Evolutionary conservation across 1,284 basidiomycete genomes (phyloP).

Genomic region (Cryptococcus jaspeensis): DNA sequence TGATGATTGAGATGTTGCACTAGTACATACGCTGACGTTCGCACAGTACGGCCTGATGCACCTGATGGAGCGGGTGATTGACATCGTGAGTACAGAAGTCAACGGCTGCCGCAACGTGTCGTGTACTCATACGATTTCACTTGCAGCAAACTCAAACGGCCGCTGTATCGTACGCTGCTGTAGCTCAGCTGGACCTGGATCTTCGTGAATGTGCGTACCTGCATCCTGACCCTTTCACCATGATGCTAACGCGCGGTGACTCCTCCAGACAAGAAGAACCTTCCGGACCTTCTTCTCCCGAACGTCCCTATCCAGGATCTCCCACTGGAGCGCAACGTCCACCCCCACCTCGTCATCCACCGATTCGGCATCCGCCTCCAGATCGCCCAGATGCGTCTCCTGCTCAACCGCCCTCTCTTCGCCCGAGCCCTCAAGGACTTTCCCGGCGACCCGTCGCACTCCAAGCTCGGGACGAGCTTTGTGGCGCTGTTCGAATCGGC

Average conservation of each 20-base stretch:
- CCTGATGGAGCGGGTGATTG: conserved; percentile 48
- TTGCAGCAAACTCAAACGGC: conserved; percentile 44
- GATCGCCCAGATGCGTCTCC: conserved; percentile 43
- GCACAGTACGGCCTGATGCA: conserved; percentile 35
- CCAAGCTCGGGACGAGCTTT: conserved; percentile 40
- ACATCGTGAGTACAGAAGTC: conserved; percentile 29
- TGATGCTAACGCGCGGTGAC: background rate
- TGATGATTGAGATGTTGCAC: background rate
- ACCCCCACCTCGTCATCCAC: conserved; percentile 48
- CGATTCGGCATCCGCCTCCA: conserved; percentile 46
- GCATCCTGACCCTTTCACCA: too few relatives aligned
- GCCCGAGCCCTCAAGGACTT: conserved; percentile 41
- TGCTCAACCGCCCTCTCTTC: conserved; percentile 47
- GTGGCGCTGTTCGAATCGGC: conserved; percentile 45
- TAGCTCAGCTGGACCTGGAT: conserved; percentile 42
- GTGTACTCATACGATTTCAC: background rate
- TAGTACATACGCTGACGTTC: background rate
- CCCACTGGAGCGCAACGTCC: conserved; percentile 36
- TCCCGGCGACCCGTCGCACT: conserved; percentile 33
- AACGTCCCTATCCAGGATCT: conserved; percentile 36
- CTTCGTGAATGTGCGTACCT: conserved; percentile 36
- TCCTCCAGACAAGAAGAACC: conserved; percentile 32
- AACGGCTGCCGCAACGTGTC: background rate
- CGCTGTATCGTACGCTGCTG: conserved; percentile 32
- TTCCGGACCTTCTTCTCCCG: conserved; percentile 41